Evolutionary conservation across 305 asterid species (phyloP).

Genomic region (Fraxinus dipetala): DNA sequence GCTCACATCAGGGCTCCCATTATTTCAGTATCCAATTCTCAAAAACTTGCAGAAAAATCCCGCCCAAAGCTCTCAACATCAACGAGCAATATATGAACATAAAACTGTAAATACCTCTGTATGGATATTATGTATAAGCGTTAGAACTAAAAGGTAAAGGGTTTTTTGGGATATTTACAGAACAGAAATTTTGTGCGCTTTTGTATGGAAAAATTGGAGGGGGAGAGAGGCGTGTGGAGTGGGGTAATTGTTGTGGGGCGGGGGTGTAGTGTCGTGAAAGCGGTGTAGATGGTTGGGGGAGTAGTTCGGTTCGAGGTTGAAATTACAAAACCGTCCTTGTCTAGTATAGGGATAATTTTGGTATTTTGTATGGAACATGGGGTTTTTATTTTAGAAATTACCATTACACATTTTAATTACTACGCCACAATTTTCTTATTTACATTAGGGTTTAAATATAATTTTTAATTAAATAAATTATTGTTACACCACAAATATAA

Average conservation of each 20-base stretch:
- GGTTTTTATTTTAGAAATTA: not conserved
- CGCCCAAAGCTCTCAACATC: slow-evolving; percentile 7
- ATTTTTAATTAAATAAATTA: too few species aligned
- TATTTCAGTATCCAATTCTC: not conserved
- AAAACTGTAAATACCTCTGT: slow-evolving; percentile 1
- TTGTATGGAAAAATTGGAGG: slow-evolving; percentile 3
- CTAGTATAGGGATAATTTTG: not conserved
- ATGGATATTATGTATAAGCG: not conserved
- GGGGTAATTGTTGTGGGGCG: not conserved
- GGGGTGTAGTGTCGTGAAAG: not conserved
- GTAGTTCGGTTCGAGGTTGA: not conserved
- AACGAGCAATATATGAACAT: not conserved
- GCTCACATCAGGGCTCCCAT: not conserved
- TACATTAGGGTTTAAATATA: too few species aligned
- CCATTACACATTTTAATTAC: too few species aligned
- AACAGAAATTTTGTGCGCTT: not conserved
- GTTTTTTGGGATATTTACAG: slow-evolving; percentile 1
- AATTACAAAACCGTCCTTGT: not conserved
- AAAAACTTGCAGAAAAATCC: not conserved
- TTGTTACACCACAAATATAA: too few species aligned
- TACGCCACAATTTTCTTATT: too few species aligned
- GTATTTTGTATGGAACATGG: not conserved
- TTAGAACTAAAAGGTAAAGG: not conserved
- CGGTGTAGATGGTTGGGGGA: not conserved
- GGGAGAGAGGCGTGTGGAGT: not conserved